Percentiles rank a stretch among this genome's conserved stretches.
Evolutionary conservation across 1,284 basidiomycete species (phyloP).

Genomic region (Ustilago nuda): DNA sequence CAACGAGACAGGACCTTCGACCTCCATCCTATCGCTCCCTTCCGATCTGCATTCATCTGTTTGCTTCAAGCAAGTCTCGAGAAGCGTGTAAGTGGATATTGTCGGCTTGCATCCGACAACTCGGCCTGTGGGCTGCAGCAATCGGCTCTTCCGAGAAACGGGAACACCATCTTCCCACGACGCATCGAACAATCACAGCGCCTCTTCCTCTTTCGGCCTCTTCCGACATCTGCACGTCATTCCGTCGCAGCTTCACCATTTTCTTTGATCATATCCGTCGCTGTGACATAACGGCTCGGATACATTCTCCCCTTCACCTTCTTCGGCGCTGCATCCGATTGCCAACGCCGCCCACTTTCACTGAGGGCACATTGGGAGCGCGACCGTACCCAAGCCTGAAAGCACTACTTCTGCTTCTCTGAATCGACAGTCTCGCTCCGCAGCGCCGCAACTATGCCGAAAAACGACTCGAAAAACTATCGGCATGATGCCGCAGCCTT

Average conservation of each 20-base stretch:
- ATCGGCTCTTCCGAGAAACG: not conserved
- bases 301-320: not conserved
- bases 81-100: not conserved
- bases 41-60: not conserved
- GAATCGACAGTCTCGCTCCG: not conserved
- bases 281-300: not conserved
- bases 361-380: not conserved
- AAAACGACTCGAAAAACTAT: slow-evolving; percentile 36
- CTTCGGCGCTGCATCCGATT: not conserved
- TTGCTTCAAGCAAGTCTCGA: not conserved
- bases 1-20: not conserved
- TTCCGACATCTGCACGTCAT: slow-evolving; percentile 5
- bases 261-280: slow-evolving; percentile 7
- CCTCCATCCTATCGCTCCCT: not conserved
- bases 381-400: not conserved
- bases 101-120: not conserved
- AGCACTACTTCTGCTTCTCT: not conserved
- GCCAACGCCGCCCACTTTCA: not conserved
- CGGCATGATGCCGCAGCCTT: slow-evolving; percentile 18
- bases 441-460: slow-evolving; percentile 31
- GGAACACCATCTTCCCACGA: not conserved
- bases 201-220: slow-evolving; percentile 3
- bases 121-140: not conserved
- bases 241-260: slow-evolving; percentile 6
- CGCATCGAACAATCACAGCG: not conserved